Base-by-base conservation (phyloP, 2,329 filamentous ascomycete species). In the Epichloe aotearoae region DNA sequence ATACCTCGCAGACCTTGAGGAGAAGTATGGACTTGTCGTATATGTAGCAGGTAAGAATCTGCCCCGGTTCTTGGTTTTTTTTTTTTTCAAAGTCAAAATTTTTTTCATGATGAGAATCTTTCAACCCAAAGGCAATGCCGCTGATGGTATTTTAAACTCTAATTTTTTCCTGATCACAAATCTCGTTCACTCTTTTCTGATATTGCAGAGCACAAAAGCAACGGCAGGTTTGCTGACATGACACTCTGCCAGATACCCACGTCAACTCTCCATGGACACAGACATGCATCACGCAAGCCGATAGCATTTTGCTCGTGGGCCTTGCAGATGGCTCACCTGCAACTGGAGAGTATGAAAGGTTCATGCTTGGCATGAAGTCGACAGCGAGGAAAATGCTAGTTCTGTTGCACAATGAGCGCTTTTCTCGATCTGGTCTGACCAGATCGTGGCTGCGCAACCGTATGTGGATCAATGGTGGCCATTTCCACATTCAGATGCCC, bases 261-360 rank as follows among this genome's bases (percentile, higher is more conserved):
- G 93, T 97, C 59, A 97, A 95, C 60, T 88, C 94, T 2, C 90
- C 91, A 0, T 98, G 93, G 93, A 98, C 94, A 0, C 89, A 96
- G 62, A 97, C 93, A 0, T 98, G 94, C 64, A 96, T 98, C 56
- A 85, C 86, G 15, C 93, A 98, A 67, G 93, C 93, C 2, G 93
- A 98, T 67, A 96, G 90, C 58, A 96, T 98, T 56, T 75, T 98
- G 7, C 75, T 98, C 8, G 88, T 98, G 30, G 93, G 89, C 1
- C 71, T 97, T 14, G 93, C 90, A 1, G 93, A 97, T 63, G 84
- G 85, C 1, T 95, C 90, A 3, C 85, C 93, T 0, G 83, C 79
- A 43, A 93, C 97, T 57, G 93, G 93, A 41, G 94, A 98, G 64
- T 98, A 97, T 58, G 93, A 98, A 65, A 81, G 93, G 3, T 96